These are phyloP conservation scores for Pseudogymnoascus sp. DNA, from an alignment of 2,329 filamentous ascomycete genomes.

Conservation along the genomic window DNA sequence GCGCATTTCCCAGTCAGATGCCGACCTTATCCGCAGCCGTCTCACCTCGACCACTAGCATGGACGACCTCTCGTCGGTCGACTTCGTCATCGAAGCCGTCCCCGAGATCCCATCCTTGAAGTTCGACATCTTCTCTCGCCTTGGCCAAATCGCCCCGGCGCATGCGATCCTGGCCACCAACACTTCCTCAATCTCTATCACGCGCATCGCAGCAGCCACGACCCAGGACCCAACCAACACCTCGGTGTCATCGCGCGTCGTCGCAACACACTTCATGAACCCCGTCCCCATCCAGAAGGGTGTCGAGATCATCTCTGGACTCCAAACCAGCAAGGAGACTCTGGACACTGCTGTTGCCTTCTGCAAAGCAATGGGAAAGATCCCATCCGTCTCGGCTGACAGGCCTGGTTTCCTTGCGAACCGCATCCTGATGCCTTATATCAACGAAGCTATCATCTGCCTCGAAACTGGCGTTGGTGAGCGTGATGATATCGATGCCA, in stretches of 20 bases:
- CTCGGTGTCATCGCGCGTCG: constrained; percentile 74
- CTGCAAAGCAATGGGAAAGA: constrained; percentile 87
- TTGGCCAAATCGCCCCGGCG: constrained; percentile 72
- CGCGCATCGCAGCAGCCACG: constrained; percentile 84
- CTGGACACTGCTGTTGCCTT: constrained; percentile 77
- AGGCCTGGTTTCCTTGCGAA: constrained; percentile 93
- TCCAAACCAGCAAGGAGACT: constrained; percentile 81
- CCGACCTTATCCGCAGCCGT: constrained; percentile 62
- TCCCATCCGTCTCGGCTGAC: constrained; percentile 80
- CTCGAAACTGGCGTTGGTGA: constrained; percentile 85
- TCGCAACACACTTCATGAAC: constrained; percentile 99
- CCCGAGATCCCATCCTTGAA: constrained; percentile 88
- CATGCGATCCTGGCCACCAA: constrained; percentile 94
- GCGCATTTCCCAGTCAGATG: constrained; percentile 73
- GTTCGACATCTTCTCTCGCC: constrained; percentile 73
- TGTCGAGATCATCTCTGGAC: constrained; percentile 90
- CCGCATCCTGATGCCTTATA: constrained; percentile 96
- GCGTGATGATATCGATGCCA: constrained; percentile 87
- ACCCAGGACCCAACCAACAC: constrained; percentile 71
- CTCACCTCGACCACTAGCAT: constrained; percentile 66
- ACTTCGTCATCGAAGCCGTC: constrained; percentile 97
- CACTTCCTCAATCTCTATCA: constrained; percentile 98
- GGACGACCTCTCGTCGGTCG: constrained; percentile 70
- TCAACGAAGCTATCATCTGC: constrained; percentile 96
- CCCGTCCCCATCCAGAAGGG: constrained; percentile 94